Percentiles rank a stretch among this genome's conserved stretches.
Evolutionary conservation across 2,329 filamentous ascomycete genomes (phyloP).

Genomic region (Diaporthe caulivora): DNA sequence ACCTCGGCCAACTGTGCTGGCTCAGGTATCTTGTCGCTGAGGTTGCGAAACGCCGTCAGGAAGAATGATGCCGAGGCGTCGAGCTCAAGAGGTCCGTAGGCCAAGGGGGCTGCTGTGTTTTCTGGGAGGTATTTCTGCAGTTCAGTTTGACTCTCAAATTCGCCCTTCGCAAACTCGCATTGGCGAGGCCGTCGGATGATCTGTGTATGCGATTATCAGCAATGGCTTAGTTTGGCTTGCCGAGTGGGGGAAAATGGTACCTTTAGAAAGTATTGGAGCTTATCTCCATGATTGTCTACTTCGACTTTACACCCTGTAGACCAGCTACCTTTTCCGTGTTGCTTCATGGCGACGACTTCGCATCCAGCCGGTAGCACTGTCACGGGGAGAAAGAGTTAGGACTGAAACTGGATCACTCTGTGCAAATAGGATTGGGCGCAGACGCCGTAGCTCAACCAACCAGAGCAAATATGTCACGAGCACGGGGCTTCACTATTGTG

Average conservation of each 20-base stretch:
- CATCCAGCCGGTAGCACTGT: neutral
- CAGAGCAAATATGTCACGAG: neutral
- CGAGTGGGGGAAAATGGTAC: no score
- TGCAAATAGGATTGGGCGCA: neutral
- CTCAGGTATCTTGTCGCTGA: neutral
- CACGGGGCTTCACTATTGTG: no score
- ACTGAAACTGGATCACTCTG: neutral
- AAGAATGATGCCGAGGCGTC: neutral
- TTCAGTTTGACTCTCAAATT: neutral
- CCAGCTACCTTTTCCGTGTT: neutral
- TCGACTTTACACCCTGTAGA: neutral
- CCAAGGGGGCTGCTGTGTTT: neutral
- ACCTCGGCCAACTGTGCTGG: constrained; percentile 1
- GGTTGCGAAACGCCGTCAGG: neutral
- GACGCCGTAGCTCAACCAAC: neutral
- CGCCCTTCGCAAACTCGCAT: neutral
- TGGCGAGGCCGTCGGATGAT: neutral
- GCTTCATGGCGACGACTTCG: neutral
- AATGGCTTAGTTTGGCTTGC: no score
- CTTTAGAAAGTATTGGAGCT: neutral
- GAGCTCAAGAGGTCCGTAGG: neutral
- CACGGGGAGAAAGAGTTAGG: neutral
- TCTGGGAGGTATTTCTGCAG: neutral
- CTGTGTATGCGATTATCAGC: neutral
- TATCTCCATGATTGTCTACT: neutral